Evolutionary conservation across 179 eudicot genomes (phyloP).

Genomic region (Beta macrorhiza): DNA sequence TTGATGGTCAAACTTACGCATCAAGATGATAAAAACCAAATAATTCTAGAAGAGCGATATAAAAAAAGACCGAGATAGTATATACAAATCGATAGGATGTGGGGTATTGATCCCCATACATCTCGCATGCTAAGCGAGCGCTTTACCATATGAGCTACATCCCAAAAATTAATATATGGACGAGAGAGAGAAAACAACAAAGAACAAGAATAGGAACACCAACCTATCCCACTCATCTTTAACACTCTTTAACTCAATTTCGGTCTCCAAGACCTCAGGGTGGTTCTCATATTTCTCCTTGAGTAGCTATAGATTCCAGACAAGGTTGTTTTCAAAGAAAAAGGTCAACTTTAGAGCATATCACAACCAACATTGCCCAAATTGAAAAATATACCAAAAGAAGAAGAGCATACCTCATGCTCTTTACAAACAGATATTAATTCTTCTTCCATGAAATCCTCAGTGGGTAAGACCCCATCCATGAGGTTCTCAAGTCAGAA

Average conservation of each 20-base stretch:
- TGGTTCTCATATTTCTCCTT: conserved; percentile 86
- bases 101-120: too few relatives aligned
- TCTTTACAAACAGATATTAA: conserved; percentile 59
- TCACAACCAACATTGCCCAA: background rate
- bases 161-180: too few relatives aligned
- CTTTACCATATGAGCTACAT: too few relatives aligned
- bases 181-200: too few relatives aligned
- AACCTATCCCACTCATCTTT: conserved; percentile 77
- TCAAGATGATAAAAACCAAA: too few relatives aligned
- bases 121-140: too few relatives aligned
- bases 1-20: too few relatives aligned
- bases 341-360: background rate
- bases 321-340: background rate
- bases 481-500: conserved; percentile 85
- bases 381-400: background rate
- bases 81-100: too few relatives aligned
- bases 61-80: too few relatives aligned
- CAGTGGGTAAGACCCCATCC: conserved; percentile 88
- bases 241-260: conserved; percentile 64
- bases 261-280: conserved; percentile 76
- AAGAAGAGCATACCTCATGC: conserved; percentile 56
- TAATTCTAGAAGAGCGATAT: too few relatives aligned
- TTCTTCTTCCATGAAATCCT: conserved; percentile 86
- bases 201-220: background rate
- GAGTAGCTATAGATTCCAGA: conserved; percentile 49